Conservation (phyloP, 129 eudicot genomes). For the Chrysanthemum seticuspe region DNA sequence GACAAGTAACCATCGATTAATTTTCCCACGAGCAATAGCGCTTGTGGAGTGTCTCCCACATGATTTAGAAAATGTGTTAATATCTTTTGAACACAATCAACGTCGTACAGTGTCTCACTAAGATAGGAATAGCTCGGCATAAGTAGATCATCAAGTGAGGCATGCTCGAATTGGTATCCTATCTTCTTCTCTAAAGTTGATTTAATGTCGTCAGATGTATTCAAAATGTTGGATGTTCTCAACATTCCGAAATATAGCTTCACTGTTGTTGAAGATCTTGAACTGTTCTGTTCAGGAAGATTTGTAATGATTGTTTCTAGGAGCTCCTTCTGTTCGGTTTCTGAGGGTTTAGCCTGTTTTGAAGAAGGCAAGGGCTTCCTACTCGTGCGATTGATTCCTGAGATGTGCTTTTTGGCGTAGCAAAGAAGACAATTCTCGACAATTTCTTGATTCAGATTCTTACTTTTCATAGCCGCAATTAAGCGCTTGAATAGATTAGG, state of each 20-base stretch:
- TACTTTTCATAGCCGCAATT: slow-evolving; percentile 25
- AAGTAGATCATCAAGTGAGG: slow-evolving; percentile 79
- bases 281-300: slow-evolving; percentile 53
- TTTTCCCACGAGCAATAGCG: slow-evolving; percentile 77
- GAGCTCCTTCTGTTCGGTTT: slow-evolving; percentile 73
- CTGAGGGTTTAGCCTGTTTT: slow-evolving; percentile 33
- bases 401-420: slow-evolving; percentile 44
- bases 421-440: slow-evolving; percentile 32
- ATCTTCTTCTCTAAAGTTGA: slow-evolving; percentile 72
- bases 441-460: slow-evolving; percentile 19
- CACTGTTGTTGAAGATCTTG: slow-evolving; percentile 41
- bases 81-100: slow-evolving; percentile 83
- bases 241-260: slow-evolving; percentile 41
- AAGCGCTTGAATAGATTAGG: slow-evolving; percentile 22
- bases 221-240: slow-evolving; percentile 34
- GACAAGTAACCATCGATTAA: slow-evolving; percentile 88
- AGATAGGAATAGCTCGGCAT: slow-evolving; percentile 93
- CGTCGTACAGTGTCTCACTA: slow-evolving; percentile 84
- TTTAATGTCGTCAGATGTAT: slow-evolving; percentile 44
- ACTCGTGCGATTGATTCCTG: slow-evolving; percentile 64
- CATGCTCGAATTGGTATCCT: slow-evolving; percentile 77
- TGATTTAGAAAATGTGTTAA: slow-evolving; percentile 50
- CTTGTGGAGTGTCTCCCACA: slow-evolving; percentile 40
- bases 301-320: slow-evolving; percentile 55
- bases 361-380: slow-evolving; percentile 40